Evolutionary conservation across 2,329 filamentous ascomycete species (phyloP).

Genomic region (Venturia carpophila): DNA sequence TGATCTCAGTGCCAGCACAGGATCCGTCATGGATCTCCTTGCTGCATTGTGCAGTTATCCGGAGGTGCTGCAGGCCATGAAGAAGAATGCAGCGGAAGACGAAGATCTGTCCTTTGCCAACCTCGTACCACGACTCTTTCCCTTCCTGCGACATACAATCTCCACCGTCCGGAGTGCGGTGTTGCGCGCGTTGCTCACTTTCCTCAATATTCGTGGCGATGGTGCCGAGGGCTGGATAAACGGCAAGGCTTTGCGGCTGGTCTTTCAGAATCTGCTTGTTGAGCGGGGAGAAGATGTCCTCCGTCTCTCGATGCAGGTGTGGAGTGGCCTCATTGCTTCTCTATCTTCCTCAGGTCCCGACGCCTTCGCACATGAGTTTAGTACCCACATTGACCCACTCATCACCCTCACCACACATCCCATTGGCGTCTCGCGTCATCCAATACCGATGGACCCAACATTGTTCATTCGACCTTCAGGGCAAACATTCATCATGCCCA

Average conservation of each 20-base stretch:
- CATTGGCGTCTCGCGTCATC: slow-evolving; percentile 83
- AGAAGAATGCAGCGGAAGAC: slow-evolving; percentile 72
- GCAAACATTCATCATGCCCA: slow-evolving; percentile 59
- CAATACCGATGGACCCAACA: slow-evolving; percentile 81
- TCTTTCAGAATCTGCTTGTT: slow-evolving; percentile 92
- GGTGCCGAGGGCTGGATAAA: slow-evolving; percentile 84
- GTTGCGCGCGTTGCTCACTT: slow-evolving; percentile 84
- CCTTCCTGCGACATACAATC: slow-evolving; percentile 94
- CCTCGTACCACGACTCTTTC: slow-evolving; percentile 86
- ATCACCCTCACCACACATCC: slow-evolving; percentile 81
- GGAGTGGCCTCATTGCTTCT: slow-evolving; percentile 66
- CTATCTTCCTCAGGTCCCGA: slow-evolving; percentile 54
- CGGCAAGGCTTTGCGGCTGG: slow-evolving; percentile 75
- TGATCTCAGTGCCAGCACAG: slow-evolving; percentile 92
- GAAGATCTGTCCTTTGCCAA: slow-evolving; percentile 84
- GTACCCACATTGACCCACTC: slow-evolving; percentile 67
- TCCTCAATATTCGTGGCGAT: slow-evolving; percentile 75
- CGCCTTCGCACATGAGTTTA: slow-evolving; percentile 64
- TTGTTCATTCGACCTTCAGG: slow-evolving; percentile 94
- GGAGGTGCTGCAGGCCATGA: slow-evolving; percentile 89
- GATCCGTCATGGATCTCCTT: slow-evolving; percentile 95
- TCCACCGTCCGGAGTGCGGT: slow-evolving; percentile 91
- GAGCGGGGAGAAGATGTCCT: slow-evolving; percentile 82
- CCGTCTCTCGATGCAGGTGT: slow-evolving; percentile 76
- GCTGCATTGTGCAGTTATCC: slow-evolving; percentile 94